phyloP scores from a whole-genome alignment of 441 rosid species.

The Flueggea neowawraea region DNA sequence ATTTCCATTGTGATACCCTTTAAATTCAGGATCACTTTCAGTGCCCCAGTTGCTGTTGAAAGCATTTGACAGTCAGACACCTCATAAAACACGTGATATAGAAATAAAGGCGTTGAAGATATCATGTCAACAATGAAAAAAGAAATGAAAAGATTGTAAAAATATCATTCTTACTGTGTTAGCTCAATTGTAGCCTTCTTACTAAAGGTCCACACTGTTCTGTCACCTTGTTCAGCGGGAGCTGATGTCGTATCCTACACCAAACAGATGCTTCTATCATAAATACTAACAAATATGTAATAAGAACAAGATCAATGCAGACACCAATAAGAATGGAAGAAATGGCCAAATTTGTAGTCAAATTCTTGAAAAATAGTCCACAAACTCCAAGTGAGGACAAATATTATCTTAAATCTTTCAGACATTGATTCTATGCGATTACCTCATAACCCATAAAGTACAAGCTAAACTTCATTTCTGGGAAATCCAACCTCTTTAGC shows the following conservation, averaged over 20 bases:
- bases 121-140: not conserved
- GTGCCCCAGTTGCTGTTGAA: conserved; percentile 89
- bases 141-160: not conserved
- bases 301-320: not conserved
- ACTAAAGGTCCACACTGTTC: conserved; percentile 81
- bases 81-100: not conserved
- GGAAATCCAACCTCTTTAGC: conserved; percentile 86
- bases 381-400: too few relatives aligned
- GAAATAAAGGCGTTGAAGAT: not conserved
- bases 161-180: conserved; percentile 51
- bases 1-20: conserved; percentile 93
- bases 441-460: conserved; percentile 95
- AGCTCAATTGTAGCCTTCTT: conserved; percentile 79
- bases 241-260: conserved; percentile 63
- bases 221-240: conserved; percentile 67
- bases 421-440: not conserved
- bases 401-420: too few relatives aligned
- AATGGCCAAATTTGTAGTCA: not conserved
- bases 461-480: conserved; percentile 86
- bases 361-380: not conserved
- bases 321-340: not conserved
- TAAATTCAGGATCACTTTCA: conserved; percentile 82
- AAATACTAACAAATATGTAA: not conserved
- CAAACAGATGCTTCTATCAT: conserved; percentile 8
- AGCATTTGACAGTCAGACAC: conserved; percentile 18